Evolutionary conservation across 805 yeast species (phyloP), one percentile per base, ranked within the genome.

Genomic region (Aciculoconidium aculeatum): DNA sequence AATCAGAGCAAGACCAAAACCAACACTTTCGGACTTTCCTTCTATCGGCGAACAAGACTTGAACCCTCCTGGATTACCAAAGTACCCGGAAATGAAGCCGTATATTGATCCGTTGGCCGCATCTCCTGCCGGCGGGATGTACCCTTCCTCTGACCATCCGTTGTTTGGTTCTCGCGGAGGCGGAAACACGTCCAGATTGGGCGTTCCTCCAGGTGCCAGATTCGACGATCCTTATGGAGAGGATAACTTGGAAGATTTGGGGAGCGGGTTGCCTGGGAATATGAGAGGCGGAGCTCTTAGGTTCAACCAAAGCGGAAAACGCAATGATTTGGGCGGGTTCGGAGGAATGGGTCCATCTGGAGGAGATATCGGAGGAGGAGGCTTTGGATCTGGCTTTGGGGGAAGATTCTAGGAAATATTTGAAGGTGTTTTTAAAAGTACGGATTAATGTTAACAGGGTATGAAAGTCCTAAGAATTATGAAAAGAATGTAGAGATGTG

Each of bases 81-180:
- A 52, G 31, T 45, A 67, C 30, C 79, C 79, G 3, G 38, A 42
- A 2, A 36, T 70, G 38, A 51, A 50, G 32, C 72, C 74, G 1
- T 61, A 41, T 24, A 21, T 67, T 4, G 75, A 69, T 39, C 75
- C 75, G 3, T 41, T 57, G 27, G 44, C 47, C 4, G 39, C 49
- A 5, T 27, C 36, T 0, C 31, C 36, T 11, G 30, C 26, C n/a
- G 54, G 49, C 16, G 81, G 80, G 0, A 74, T 75, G 81, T 53
- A 67, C 31, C 75, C 77, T 1, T 60, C 70, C 4, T 43, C 59
- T 2, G 47, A 65, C 24, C 78, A 75, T 42, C 80, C 79, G 1
- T 32, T 75, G 6, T 75, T 75, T 40, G 59, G 58, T 11, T 30
- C 35, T n/a, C 27, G 25, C 14, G 17, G 34, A 9, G 29, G 25